Evolutionary conservation across 2,329 filamentous ascomycete genomes (phyloP), one percentile per base, ranked within the genome.

Genomic region (Xylaria polymorpha): DNA sequence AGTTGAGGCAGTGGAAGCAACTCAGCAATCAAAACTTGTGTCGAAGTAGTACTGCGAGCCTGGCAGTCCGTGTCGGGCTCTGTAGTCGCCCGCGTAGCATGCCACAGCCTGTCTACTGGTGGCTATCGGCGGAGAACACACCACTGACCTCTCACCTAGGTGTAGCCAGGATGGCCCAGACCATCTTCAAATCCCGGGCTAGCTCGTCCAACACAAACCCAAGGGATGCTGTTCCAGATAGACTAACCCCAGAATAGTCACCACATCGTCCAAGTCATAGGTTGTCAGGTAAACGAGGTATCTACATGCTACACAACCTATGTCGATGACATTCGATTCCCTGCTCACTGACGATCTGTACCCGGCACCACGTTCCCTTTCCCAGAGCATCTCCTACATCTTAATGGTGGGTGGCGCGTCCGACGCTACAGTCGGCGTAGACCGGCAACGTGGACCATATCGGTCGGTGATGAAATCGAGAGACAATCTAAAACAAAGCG

Each of bases 151-250:
- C 8, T 39, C 53, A 43, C 53, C 9, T 55, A 35, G 22, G 37
- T 43, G 60, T 55, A n/a, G n/a, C 29, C 20, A 39, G 51, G 51
- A n/a, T 37, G 6, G 29, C 41, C 51, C 12, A 39, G 39, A 50
- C 35, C 14, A 46, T 61, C 9, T n/a, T 20, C 48, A 50, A 29
- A 43, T 25, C 14, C 18, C 25, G 37, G 48, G 15, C 6, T 41
- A 37, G 50, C 50, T 46, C 25, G 61, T 46, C 50, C 4, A n/a
- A 63, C 61, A 48, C 61, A 64, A 64, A 64, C 61, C 39, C 8
- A 15, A 64, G 51, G 56, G 39, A 48, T 57, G 29, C 18, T 25
- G 29, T 25, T 37, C 20, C 18, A 39, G 29, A 39, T 10, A 32
- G 15, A 12, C 29, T 39, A 63, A 41, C 14, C 25, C 10, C 50